phyloP scores from a whole-genome alignment of 257 asterid species.

The Henckelia pumila region DNA sequence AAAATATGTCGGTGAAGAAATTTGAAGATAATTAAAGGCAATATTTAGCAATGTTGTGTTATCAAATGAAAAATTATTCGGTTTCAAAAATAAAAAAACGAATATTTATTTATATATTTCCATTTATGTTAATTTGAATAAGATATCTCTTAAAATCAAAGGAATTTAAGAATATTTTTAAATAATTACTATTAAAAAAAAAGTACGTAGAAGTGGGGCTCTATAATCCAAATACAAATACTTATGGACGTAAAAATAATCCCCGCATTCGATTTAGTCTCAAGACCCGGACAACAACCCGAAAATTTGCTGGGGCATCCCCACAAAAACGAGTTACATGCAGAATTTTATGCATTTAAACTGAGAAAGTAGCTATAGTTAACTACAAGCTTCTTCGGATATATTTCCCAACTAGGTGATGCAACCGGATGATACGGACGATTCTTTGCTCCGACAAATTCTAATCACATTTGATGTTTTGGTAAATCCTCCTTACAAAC shows the following conservation, averaged over 20 bases:
- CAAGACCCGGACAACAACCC: conserved; percentile 32
- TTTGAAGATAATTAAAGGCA: no score
- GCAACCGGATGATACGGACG: conserved; percentile 15
- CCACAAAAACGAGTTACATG: conserved; percentile 28
- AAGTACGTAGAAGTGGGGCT: no score
- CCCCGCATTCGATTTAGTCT: conserved; percentile 31
- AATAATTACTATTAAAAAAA: no score
- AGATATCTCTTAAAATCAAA: no score
- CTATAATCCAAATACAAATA: no score
- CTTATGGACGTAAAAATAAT: conserved; percentile 28
- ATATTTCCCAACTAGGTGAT: conserved; percentile 8
- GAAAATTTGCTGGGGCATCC: conserved; percentile 32
- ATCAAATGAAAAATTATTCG: no score
- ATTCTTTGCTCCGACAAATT: conserved; percentile 7
- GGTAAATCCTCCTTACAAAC: conserved; percentile 64
- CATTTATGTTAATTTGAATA: no score
- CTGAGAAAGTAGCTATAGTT: not conserved
- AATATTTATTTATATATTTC: no score
- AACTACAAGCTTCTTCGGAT: conserved; percentile 20
- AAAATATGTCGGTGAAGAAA: no score
- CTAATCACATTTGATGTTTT: conserved; percentile 60
- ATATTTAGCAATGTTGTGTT: no score
- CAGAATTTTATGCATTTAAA: conserved; percentile 21
- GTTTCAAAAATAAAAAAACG: no score
- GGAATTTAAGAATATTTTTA: no score